Evolutionary conservation across 306 rosid genomes (phyloP).

Genomic region (Cicer arietinum): DNA sequence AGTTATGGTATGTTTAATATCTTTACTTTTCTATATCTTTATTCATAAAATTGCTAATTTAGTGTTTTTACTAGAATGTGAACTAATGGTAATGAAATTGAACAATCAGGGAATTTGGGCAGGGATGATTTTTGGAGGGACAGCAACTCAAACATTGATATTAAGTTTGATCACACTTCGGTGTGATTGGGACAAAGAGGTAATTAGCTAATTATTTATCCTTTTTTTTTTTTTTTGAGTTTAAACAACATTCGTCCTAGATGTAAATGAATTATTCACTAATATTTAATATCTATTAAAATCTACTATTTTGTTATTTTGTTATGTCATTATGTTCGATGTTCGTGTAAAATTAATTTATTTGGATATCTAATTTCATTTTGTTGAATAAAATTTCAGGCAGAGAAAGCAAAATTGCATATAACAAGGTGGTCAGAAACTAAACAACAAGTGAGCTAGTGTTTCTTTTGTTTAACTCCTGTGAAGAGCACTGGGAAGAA

Average conservation of each 20-base stretch:
- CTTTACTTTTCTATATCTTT: background rate
- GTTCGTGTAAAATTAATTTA: too few relatives aligned
- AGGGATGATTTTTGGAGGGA: constrained; percentile 90
- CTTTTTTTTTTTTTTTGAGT: background rate
- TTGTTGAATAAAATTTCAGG: constrained; percentile 52
- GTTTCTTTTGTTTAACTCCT: background rate
- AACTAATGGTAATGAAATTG: constrained; percentile 21
- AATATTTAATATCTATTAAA: background rate
- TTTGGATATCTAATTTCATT: too few relatives aligned
- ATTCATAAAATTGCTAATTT: background rate
- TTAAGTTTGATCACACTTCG: constrained; percentile 55
- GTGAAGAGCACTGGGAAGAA: too few relatives aligned
- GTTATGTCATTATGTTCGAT: too few relatives aligned
- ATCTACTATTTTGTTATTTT: too few relatives aligned
- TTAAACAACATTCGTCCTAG: too few relatives aligned
- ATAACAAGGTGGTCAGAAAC: constrained; percentile 51
- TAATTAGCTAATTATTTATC: constrained; percentile 16
- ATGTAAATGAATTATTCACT: background rate
- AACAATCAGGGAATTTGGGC: constrained; percentile 79
- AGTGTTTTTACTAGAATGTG: constrained; percentile 6
- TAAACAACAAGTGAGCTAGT: constrained; percentile 36
- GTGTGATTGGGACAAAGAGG: constrained; percentile 89
- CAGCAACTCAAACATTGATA: constrained; percentile 72
- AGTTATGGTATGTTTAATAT: constrained; percentile 64
- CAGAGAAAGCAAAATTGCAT: constrained; percentile 56